Base-by-base conservation (phyloP, 1,284 basidiomycete genomes). In the Pseudozyma tsukubaensis region DNA sequence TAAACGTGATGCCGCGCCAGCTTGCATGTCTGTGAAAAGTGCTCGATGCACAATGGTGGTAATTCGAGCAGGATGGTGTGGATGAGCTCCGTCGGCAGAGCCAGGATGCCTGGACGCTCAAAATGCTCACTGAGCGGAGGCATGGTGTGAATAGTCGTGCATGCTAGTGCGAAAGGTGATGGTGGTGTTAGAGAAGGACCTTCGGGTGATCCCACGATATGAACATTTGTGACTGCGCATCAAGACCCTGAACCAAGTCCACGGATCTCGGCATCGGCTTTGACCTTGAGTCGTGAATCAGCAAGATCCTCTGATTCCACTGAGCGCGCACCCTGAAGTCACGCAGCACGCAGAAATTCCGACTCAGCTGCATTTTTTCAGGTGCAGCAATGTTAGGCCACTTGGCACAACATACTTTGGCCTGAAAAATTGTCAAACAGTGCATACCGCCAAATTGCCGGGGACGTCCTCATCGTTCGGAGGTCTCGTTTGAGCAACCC, bases 1-100 rank as follows among this genome's bases (percentile, higher is more conserved):
- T 73, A 73, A 21, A 73, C 61, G 44, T 65, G 65, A 18, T 51
- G 50, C 5, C 71, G 71, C 40, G 65, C 65, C 4, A 69, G 54
- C 43, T 69, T 73, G 58, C 65, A 73, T 14, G 71, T 69, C 21
- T 73, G 71, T 10, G 71, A 64, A 37, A 61, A 69, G 42, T 69
- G 71, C 49, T 73, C 71, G 47, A 73, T 69, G 65, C 65, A 60
- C 43, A 65, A 16, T 3, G 71, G 71, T 6, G 65, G 65, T 10
- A 73, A 43, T 8, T 36, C 42, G 39, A 69, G 65, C 2, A 73
- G 54, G 32, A 73, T 65, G 32, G 44, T 24, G 37, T 73, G 71
- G 10, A 73, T 50, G 21, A 73, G 55, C 47, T 73, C 71, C 42
- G 57, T 61, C n/a, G 71, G 71, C 13, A 73, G 59, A 14, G 54